Evolutionary conservation across 148 eudicot genomes (phyloP), one percentile per base, ranked within the genome.

Genomic region (Vaccinium darrowii): DNA sequence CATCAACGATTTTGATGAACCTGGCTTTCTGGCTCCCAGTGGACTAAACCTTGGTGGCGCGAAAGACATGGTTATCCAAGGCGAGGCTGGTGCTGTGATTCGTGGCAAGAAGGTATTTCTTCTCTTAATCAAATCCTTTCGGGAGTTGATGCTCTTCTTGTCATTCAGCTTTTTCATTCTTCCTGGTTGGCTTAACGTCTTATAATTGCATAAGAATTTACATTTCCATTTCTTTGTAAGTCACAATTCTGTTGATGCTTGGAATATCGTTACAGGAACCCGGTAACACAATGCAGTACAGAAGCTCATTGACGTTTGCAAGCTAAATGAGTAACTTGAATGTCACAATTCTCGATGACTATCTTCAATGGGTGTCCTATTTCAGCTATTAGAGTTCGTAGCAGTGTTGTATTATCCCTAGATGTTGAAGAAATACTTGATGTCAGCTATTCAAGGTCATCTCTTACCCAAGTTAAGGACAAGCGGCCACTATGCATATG

Each of bases 61-160:
- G 3, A 91, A 91, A 82, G 90, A 88, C 87, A 88, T 91, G 93
- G 91, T 89, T 15, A 91, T 91, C 62, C 93, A 91, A 88, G 91
- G 93, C 2, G 93, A 91, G 82, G 83, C 93, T 47, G 85, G 88
- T 58, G 90, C 90, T 47, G 91, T 91, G 8, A 91, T 89, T 50
- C 88, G 92, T 63, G 92, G 92, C 67, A 88, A 90, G 84, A 90
- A 90, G 92, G 92, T 90, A 81, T 6, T 19, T 53, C 7, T 33
- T 73, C 67, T 50, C 36, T 79, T 53, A 6, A 63, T 67, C 51
- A 9, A 79, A 1, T 49, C 79, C 3, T 85, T 81, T 30, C 8
- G 3, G 1, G 15, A 79, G 30, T 57, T 33, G 2, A 51, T 56
- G 65, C n/a, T 15, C 23, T 18, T 79, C 25, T 57, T 79, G 67